Percentiles rank a stretch among this genome's conserved stretches.
Conservation (phyloP, 2,329 filamentous ascomycete genomes). For the Epichloe sp. region DNA sequence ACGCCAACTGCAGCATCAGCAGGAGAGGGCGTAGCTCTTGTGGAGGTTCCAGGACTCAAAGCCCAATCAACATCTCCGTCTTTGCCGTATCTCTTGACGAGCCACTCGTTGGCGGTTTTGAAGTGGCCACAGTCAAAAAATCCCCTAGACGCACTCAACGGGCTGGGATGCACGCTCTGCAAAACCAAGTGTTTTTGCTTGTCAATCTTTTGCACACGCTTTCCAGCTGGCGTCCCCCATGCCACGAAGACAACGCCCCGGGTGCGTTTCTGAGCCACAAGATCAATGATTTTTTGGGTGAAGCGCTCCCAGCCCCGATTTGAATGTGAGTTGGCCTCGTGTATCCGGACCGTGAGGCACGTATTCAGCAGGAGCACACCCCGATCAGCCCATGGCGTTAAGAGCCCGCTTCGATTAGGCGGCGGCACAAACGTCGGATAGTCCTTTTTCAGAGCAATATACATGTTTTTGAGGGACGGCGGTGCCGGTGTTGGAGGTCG, state of each 20-base stretch:
- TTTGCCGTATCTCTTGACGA: constrained; percentile 63
- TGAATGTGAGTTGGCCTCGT: constrained; percentile 75
- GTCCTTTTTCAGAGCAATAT: constrained; percentile 73
- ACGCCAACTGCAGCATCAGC: constrained; percentile 6
- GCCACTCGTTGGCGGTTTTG: constrained; percentile 72
- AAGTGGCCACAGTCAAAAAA: constrained; percentile 82
- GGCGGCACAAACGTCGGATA: constrained; percentile 70
- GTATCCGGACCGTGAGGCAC: constrained; percentile 81
- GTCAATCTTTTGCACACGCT: constrained; percentile 61
- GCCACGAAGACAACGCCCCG: constrained; percentile 87
- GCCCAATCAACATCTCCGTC: constrained; percentile 80
- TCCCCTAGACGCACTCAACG: constrained; percentile 70
- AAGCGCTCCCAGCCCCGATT: constrained; percentile 86
- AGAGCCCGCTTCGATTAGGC: constrained; percentile 63
- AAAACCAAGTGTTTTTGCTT: constrained; percentile 65
- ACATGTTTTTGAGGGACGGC: constrained; percentile 88
- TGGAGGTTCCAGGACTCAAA: constrained; percentile 27
- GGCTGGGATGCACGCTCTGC: constrained; percentile 81
- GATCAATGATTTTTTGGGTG: constrained; percentile 83
- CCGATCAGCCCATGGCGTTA: constrained; percentile 87
- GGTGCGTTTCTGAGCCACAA: constrained; percentile 63
- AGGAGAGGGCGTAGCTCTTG: constrained; percentile 12
- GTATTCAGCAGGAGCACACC: constrained; percentile 92
- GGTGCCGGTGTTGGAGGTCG: constrained; percentile 78
- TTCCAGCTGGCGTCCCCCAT: constrained; percentile 78